Percentiles rank a stretch among this genome's conserved stretches.
Conservation (phyloP, 345 rosid genomes). For the Citropsis articulata region DNA sequence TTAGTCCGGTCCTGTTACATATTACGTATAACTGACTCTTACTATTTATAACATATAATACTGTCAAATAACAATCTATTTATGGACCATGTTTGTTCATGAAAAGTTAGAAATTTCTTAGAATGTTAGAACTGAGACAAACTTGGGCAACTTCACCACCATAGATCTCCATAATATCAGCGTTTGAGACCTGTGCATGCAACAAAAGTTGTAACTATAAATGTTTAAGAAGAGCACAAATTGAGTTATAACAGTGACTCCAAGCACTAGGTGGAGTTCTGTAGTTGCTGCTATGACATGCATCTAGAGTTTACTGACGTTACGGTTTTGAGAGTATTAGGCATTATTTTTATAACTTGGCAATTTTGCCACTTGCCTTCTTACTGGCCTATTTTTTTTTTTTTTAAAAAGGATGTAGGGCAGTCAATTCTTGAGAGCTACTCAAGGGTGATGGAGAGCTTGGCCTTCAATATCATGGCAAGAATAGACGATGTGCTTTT, state of each 20-base stretch:
- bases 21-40: neutral
- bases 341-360: neutral
- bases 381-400: neutral
- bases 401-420: constrained; percentile 99
- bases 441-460: constrained; percentile 97
- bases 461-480: constrained; percentile 97
- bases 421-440: constrained; percentile 96
- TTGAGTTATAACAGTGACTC: neutral
- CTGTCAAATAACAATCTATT: neutral
- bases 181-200: neutral
- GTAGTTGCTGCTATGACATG: neutral
- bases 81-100: neutral
- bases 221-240: neutral
- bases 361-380: neutral
- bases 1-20: neutral
- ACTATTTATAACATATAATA: neutral
- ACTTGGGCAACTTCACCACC: neutral
- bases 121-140: neutral
- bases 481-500: constrained; percentile 94
- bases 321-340: neutral
- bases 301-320: neutral
- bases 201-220: neutral
- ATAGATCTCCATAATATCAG: neutral
- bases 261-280: neutral
- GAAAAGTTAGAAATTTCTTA: neutral